phyloP scores from a whole-genome alignment of 495 filamentous ascomycete genomes.

The Hypoxylon lenormandii region DNA sequence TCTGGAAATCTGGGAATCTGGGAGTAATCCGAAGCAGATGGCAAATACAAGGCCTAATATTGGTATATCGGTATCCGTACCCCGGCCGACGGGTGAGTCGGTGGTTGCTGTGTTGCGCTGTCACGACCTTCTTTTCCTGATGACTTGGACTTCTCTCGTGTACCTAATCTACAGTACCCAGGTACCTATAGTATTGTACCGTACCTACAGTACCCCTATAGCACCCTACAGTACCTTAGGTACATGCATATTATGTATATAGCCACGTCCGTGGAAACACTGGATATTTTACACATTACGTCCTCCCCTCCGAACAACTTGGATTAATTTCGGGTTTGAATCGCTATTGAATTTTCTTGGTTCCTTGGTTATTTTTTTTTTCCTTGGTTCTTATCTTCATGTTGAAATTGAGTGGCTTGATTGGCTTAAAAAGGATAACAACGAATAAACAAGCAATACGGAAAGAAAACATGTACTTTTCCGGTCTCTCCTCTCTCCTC shows the following conservation, averaged over 20 bases:
- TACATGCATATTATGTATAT: no score
- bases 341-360: no score
- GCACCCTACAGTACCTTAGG: no score
- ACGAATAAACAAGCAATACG: background rate
- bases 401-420: no score
- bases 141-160: background rate
- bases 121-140: background rate
- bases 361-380: no score
- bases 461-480: constrained; percentile 6
- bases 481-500: constrained; percentile 16
- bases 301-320: background rate
- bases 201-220: no score
- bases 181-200: no score
- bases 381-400: no score
- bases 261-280: no score
- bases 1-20: background rate
- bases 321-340: background rate
- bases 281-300: no score
- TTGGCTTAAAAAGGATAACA: background rate
- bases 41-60: background rate
- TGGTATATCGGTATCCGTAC: constrained; percentile 3
- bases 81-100: constrained; percentile 5
- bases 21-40: background rate
- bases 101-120: background rate
- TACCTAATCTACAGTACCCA: constrained; percentile 1